Conservation (phyloP, 176 grass and related monocot genomes). For the Aegilops longissima region DNA sequence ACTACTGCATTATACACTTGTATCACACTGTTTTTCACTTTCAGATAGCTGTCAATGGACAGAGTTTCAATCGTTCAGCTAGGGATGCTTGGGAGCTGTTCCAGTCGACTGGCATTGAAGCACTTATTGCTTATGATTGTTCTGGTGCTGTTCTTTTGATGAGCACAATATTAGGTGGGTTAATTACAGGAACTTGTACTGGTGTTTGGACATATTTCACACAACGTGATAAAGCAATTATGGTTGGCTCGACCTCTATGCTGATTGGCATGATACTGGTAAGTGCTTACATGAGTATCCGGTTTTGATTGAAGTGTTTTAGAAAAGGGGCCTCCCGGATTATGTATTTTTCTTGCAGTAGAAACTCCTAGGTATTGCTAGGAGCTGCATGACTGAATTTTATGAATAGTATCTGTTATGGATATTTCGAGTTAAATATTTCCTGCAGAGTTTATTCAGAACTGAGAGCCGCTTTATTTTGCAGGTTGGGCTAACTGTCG, state of each 20-base stretch:
- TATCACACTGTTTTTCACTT: conserved; percentile 38
- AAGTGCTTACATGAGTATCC: conserved; percentile 22
- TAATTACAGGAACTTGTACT: conserved; percentile 87
- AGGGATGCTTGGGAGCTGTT: conserved; percentile 98
- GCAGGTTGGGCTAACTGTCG: conserved; percentile 83
- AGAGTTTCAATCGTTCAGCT: conserved; percentile 90
- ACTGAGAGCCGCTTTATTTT: conserved; percentile 31
- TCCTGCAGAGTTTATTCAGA: background rate
- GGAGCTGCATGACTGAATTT: background rate
- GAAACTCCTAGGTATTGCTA: background rate
- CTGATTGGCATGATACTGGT: conserved; percentile 99
- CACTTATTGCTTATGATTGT: conserved; percentile 96
- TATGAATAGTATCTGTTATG: background rate
- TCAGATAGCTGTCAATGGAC: conserved; percentile 87
- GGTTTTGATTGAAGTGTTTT: background rate
- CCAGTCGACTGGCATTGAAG: conserved; percentile 90
- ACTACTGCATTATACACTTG: background rate
- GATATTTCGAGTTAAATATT: background rate
- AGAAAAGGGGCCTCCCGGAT: background rate
- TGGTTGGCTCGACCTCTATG: conserved; percentile 87
- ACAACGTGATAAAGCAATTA: conserved; percentile 78
- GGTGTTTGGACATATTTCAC: conserved; percentile 92
- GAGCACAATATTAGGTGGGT: conserved; percentile 82
- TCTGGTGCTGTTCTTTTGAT: conserved; percentile 96
- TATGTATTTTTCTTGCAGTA: background rate